Evolutionary conservation across 176 grass and related monocot species (phyloP), one percentile per base, ranked within the genome.

Genomic region (Oryza meridionalis): DNA sequence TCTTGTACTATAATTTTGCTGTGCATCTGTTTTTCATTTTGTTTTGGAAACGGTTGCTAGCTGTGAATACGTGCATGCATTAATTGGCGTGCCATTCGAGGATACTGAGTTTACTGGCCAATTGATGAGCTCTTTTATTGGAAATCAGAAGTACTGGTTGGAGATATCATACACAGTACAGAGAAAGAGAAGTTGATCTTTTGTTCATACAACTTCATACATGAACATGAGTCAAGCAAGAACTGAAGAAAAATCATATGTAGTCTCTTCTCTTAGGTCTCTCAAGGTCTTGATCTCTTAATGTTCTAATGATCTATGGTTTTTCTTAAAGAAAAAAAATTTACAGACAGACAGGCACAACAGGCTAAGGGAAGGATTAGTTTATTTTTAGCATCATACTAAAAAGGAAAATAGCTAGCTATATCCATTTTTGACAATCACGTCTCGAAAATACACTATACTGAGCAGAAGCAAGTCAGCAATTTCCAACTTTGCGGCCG

Each of bases 81-180:
- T 87, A 70, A 77, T 75, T 86, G 50, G 69, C 58, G 16, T 15
- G 13, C 22, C 29, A 50, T 81, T 85, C 10, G 65, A 77, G 29
- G 64, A 70, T 65, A 53, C 21, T 32, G 45, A 31, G 46, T 50
- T 62, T 3, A 29, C 45, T 75, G 61, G 26, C 17, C 32, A 45
- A 10, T 58, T 78, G 5, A 83, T 66, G 67, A n/a, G 7, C 64
- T 29, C 67, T 79, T 80, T 79, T 68, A 62, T 84, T 63, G 50
- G 62, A 79, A 67, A 67, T 69, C 27, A 22, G 24, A 43, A 61
- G 69, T 74, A 61, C 70, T 26, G 67, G 26, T 25, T 33, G 35
- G 75, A 79, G 59, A 49, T 43, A 50, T 62, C 21, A 62, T 53
- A 65, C 51, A 37, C 13, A 37, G 67, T 38, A 19, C 1, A 50